Conservation (phyloP, 2,329 filamentous ascomycete genomes). For the Hymenoscyphus linearis region DNA sequence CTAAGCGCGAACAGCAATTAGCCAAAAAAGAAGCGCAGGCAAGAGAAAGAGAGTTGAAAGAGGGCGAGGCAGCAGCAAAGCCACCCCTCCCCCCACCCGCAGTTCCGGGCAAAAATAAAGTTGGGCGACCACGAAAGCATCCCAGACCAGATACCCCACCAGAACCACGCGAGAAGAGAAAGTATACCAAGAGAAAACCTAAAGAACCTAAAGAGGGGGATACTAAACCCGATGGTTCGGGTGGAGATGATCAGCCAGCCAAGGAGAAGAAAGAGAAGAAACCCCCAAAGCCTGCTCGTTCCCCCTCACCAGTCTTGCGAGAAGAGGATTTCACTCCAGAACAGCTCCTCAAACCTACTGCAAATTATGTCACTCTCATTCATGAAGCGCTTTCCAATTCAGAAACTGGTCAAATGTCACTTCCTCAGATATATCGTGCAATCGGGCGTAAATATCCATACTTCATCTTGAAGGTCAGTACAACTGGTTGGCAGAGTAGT, state of each 20-base stretch:
- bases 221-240: slow-evolving; percentile 48
- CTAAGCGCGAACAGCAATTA: slow-evolving; percentile 65
- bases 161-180: slow-evolving; percentile 56
- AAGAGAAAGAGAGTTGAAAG: slow-evolving; percentile 43
- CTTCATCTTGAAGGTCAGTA: slow-evolving; percentile 48
- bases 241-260: slow-evolving; percentile 39
- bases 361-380: slow-evolving; percentile 54
- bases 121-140: slow-evolving; percentile 60
- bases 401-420: slow-evolving; percentile 44
- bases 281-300: slow-evolving; percentile 33
- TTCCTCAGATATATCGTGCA: slow-evolving; percentile 55
- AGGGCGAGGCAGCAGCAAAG: slow-evolving; percentile 46
- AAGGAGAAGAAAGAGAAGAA: slow-evolving; percentile 57
- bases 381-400: slow-evolving; percentile 50
- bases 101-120: slow-evolving; percentile 50
- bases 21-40: slow-evolving; percentile 48
- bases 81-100: slow-evolving; percentile 25
- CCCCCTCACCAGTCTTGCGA: slow-evolving; percentile 49
- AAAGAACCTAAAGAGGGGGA: slow-evolving; percentile 39
- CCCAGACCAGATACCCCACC: slow-evolving; percentile 51
- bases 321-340: slow-evolving; percentile 60
- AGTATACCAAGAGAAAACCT: slow-evolving; percentile 59
- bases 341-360: slow-evolving; percentile 60
- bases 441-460: slow-evolving; percentile 54
- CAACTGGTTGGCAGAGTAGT: slow-evolving; percentile 56